Base-by-base conservation (phyloP, 139 green algal genomes). In the Coelastrella sp. region DNA sequence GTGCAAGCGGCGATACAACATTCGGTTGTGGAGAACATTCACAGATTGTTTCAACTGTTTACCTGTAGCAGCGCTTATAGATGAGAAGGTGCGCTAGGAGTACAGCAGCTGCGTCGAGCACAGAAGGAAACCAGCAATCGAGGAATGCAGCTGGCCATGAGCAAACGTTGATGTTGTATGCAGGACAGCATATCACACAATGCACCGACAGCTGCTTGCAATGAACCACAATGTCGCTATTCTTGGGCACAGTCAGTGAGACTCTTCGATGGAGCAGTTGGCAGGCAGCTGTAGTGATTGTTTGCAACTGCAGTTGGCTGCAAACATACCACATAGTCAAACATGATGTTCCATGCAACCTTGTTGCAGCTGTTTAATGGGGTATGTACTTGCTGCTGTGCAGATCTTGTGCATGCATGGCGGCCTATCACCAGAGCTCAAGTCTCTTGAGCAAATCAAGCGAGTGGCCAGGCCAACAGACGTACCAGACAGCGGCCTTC, bases 31-130 rank as follows among this genome's bases (percentile, higher is more conserved):
- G 97, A 96, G 98, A 62, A 99, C 95, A 0, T 99, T 99, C 89
- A 99, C 96, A 27, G 97, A 99, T 84, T 99, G 97, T 91, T 99
- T 99, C 93, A 99, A 99, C 92, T 99, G 97, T 89, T 89, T 99
- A 75, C 97, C 97, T 8, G 95, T 99, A 50, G 93, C 93, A 23
- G 97, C 98, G n/a, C 91, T 99, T 6, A 95, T 99, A 37, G 97
- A 99, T 80, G 97, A 99, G 89, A 99, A 99, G 93, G 94, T 96
- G 60, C 1, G 89, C 19, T 45, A 45, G 32, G 15, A 30, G 27
- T 69, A 30, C 62, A 37, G 17, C 6, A 8, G 35, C 51, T 27
- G 53, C 35, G 17, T 21, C 75, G 38, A 21, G 32, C n/a, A 51
- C 21, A 71, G 76, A 51, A 72, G 76, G 34, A 38, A 35, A 9